A percentile compares a stretch with the other conserved stretches of the same genome.
These are phyloP conservation scores for Picea sitchensis DNA, from an alignment of 75 land plant species.

Conservation along the genomic window DNA sequence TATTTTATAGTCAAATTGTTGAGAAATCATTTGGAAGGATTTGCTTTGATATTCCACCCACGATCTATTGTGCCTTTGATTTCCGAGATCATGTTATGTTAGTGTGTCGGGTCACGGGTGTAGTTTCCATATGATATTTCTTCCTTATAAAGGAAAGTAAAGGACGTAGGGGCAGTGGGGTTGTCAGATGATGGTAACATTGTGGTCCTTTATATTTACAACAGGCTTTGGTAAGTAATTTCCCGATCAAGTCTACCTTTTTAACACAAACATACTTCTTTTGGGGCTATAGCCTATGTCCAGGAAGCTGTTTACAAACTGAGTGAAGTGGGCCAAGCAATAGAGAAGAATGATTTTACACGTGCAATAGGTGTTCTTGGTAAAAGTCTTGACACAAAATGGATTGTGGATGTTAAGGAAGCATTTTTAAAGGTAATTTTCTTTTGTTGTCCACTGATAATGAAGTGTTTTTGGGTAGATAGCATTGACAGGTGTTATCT, in stretches of 20 bases:
- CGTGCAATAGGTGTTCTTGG: constrained; percentile 76
- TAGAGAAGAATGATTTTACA: constrained; percentile 73
- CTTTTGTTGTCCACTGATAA: background rate
- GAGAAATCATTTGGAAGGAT: background rate
- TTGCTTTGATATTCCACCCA: background rate
- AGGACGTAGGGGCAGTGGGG: too few relatives aligned
- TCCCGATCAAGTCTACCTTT: background rate
- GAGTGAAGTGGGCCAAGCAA: constrained; percentile 88
- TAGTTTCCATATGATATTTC: background rate
- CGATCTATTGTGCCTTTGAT: background rate
- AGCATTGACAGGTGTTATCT: background rate
- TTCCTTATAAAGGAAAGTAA: background rate
- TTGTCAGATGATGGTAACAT: background rate
- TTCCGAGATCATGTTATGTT: background rate
- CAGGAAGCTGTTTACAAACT: constrained; percentile 86
- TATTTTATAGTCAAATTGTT: background rate
- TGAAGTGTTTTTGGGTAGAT: background rate
- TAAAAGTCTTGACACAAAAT: constrained; percentile 49
- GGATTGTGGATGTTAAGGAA: constrained; percentile 61
- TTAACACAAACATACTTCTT: background rate
- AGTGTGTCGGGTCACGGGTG: background rate
- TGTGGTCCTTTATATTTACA: background rate
- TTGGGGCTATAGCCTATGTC: constrained; percentile 52
- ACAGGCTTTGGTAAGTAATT: background rate
- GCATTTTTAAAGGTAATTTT: constrained; percentile 75